Conservation (phyloP, 768 basidiomycete species). For the Coprinellus micaceus region DNA sequence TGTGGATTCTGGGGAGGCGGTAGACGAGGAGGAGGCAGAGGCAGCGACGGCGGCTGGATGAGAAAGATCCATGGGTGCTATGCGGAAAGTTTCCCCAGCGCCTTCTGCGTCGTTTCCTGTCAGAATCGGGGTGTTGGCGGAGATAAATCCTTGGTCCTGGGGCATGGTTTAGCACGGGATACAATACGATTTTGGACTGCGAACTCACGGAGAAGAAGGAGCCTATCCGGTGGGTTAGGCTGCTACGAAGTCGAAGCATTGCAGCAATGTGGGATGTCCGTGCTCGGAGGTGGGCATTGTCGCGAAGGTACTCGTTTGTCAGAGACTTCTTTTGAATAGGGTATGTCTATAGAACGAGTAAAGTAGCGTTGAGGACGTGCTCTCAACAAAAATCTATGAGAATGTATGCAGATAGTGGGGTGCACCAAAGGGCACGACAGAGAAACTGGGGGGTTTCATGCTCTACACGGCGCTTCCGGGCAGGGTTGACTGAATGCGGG, state of each 20-base stretch:
- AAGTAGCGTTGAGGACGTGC: too few species aligned
- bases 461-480: too few species aligned
- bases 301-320: constrained; percentile 75
- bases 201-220: constrained; percentile 67
- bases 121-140: constrained; percentile 81
- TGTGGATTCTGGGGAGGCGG: constrained; percentile 12
- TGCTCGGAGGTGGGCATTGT: constrained; percentile 83
- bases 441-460: too few species aligned
- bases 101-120: constrained; percentile 95
- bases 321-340: constrained; percentile 90
- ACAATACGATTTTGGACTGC: too few species aligned
- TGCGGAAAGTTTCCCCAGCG: constrained; percentile 85
- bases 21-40: constrained; percentile 17
- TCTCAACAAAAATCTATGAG: too few species aligned
- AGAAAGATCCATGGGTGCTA: constrained; percentile 38
- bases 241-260: constrained; percentile 71
- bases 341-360: constrained; percentile 36
- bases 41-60: constrained; percentile 24
- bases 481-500: too few species aligned
- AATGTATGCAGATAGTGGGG: too few species aligned
- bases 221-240: constrained; percentile 52
- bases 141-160: constrained; percentile 75
- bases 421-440: too few species aligned
- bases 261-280: constrained; percentile 69
- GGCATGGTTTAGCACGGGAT: too few species aligned